Evolutionary conservation across 179 eudicot species (phyloP), one percentile per base, ranked within the genome.

Genomic region (Pouteria campechiana): DNA sequence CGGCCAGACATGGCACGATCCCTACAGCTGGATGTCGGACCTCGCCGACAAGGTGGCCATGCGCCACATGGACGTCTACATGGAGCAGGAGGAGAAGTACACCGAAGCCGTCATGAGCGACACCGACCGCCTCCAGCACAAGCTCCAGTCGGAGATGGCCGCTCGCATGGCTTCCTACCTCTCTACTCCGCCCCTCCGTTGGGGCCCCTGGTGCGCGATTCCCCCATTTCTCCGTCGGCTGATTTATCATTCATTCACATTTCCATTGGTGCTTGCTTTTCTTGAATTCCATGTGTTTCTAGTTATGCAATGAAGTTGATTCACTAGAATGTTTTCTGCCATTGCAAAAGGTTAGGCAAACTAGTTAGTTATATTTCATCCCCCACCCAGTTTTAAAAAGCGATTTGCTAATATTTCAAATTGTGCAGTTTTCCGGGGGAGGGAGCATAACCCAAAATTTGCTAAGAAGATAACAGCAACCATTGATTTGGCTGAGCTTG

Each of bases 31-130:
- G 97, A 89, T 89, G 97, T 85, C 97, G 6, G 75, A 74, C 65
- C 64, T 85, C 13, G 70, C 56, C 48, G 97, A 89, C 57, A 85
- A 72, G 37, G 97, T 89, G 3, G 83, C 95, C 2, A 89, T 89
- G 97, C 65, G 97, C 11, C 95, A 89, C 64, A 89, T 89, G 97
- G 95, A 85, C 41, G 70, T 89, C 6, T 78, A 72, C 60, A 81
- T 85, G 89, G 95, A 89, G 49, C 95, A 85, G 48, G 97, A 89
- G 57, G 95, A 89, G 73, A 89, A 89, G 67, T 89, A 90, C 65
- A 82, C 82, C 3, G 98, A 90, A 36, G 95, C 98, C 35, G 78
- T 90, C 37, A 68, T 90, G 78, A 57, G 61, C 12, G 87, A 68
- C 20, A 74, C 90, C 11, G 60, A 68, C 2, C 58, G 76, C 6